Evolutionary conservation across 78 protist species (phyloP).

Genomic region (Emiliania huxleyi): DNA sequence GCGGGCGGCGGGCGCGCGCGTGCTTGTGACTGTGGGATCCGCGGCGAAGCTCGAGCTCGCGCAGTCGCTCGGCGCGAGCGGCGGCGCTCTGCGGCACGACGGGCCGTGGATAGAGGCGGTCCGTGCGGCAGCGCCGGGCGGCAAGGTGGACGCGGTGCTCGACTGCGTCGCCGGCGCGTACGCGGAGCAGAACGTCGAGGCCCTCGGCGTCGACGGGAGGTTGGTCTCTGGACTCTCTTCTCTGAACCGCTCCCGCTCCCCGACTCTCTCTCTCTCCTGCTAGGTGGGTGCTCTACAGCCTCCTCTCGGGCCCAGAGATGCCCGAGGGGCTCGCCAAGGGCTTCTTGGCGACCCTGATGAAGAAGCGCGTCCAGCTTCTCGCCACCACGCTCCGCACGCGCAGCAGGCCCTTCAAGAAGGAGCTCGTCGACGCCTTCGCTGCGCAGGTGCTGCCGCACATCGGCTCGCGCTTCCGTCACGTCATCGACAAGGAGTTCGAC

Average conservation of each 20-base stretch:
- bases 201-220: conserved; percentile 40
- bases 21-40: not conserved
- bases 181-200: conserved; percentile 14
- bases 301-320: not conserved
- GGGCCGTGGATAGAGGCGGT: not conserved
- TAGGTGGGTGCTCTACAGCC: conserved; percentile 18
- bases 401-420: not conserved
- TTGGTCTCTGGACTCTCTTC: too few relatives aligned
- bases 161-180: conserved; percentile 23
- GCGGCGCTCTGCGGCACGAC: not conserved
- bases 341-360: not conserved
- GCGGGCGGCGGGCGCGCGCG: conserved; percentile 10
- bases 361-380: not conserved
- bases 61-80: not conserved
- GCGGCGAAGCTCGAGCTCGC: not conserved
- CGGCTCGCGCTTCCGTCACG: not conserved
- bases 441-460: not conserved
- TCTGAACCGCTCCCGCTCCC: too few relatives aligned
- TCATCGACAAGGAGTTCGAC: not conserved
- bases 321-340: not conserved
- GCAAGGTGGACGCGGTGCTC: conserved; percentile 21
- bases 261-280: too few relatives aligned
- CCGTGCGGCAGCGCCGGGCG: not conserved
- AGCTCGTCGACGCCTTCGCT: not conserved
- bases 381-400: conserved; percentile 20